Evolutionary conservation across 169 alveolate species (phyloP), one percentile per base, ranked within the genome.

Genomic region (Babesia microti): DNA sequence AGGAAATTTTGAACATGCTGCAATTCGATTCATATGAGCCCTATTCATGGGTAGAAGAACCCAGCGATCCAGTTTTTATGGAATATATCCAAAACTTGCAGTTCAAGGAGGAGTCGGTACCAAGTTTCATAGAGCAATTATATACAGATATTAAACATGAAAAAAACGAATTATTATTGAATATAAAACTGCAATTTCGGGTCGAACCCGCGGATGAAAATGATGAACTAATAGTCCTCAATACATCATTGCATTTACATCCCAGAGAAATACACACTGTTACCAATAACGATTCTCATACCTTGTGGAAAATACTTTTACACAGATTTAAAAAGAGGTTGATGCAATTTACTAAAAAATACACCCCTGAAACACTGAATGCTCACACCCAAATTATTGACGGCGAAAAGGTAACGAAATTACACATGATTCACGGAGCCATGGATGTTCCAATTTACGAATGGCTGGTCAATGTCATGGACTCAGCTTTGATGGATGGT

Each of bases 181-280:
- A 47, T 7, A 32, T 65, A 26, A 47, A n/a, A 12, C 47, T 65
- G 29, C 70, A 65, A 24, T 50, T 65, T 41, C 6, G 76, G 36
- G 48, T 65, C 56, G 26, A 30, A 6, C 50, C 59, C 22, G 17
- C n/a, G 23, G 22, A 36, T 32, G 34, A 40, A 12, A 40, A 23
- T 0, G 67, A 36, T 18, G 56, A 27, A 22, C 27, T 65, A 33
- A 40, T 45, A 27, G 15, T 70, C 11, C 17, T 65, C 32, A 35
- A 43, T n/a, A 57, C 55, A n/a, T 70, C 76, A 6, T 27, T 65
- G n/a, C 23, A 29, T 12, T 65, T 65, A 57, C 70, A 50, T 26
- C 40, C 36, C 41, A 22, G 12, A 6, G 76, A 65, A 29, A 27
- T 49, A 12, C 59, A 65, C 24, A 44, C 41, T 39, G 33, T 65